Conservation (phyloP, 495 filamentous ascomycete genomes). For the Immersiella caudata region DNA sequence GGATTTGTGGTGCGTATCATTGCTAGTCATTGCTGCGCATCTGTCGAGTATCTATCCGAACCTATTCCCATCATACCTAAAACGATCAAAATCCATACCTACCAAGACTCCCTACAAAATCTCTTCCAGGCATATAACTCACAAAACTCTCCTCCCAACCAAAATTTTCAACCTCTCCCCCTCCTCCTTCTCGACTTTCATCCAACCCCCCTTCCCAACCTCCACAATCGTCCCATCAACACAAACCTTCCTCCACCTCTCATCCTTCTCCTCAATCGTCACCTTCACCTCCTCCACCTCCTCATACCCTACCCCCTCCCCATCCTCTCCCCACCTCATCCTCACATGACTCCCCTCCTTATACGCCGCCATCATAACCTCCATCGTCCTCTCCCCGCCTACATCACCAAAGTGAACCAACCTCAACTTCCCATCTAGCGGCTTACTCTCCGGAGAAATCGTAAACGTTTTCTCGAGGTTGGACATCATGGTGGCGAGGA, state of each 20-base stretch:
- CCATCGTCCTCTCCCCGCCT: slow-evolving; percentile 64
- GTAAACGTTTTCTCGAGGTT: slow-evolving; percentile 78
- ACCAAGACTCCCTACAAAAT: neutral
- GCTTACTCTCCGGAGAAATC: slow-evolving; percentile 70
- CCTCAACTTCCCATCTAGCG: slow-evolving; percentile 66
- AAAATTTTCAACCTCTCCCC: slow-evolving; percentile 39
- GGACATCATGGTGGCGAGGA: slow-evolving; percentile 72
- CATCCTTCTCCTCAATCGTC: slow-evolving; percentile 63
- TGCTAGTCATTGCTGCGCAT: neutral
- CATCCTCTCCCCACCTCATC: slow-evolving; percentile 40
- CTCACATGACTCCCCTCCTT: slow-evolving; percentile 66
- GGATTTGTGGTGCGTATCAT: neutral
- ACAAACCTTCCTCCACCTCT: slow-evolving; percentile 80
- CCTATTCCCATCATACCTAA: neutral
- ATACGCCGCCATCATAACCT: slow-evolving; percentile 77
- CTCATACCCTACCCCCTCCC: slow-evolving; percentile 63
- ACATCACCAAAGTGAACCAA: slow-evolving; percentile 74
- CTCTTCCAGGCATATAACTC: neutral
- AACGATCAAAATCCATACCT: neutral
- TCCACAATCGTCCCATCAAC: slow-evolving; percentile 85
- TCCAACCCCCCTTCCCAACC: slow-evolving; percentile 69
- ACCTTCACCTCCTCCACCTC: slow-evolving; percentile 65
- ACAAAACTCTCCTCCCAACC: slow-evolving; percentile 34
- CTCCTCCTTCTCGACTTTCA: slow-evolving; percentile 56
- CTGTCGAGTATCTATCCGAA: slow-evolving; percentile 3